Evolutionary conservation across 129 eudicot genomes (phyloP), one percentile per base, ranked within the genome.

Genomic region (Apium graveolens): DNA sequence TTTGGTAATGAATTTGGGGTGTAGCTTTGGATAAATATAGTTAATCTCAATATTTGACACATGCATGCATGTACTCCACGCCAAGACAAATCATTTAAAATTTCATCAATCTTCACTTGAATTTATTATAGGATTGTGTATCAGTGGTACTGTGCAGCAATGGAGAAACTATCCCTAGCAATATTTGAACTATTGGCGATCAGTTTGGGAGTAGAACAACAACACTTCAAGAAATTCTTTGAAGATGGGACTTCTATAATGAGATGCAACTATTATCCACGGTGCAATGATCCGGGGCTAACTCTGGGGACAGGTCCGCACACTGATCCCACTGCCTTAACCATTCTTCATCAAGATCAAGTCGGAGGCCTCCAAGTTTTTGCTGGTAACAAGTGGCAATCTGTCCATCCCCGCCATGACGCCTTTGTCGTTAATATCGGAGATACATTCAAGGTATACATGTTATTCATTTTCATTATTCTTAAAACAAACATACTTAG

Each of bases 221-320:
- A 66, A 39, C 76, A 90, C 41, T 92, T 72, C 34, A 81, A 37
- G 76, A 79, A 90, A 18, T 84, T 88, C 35, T 90, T 73, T 12
- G 48, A 90, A 76, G 96, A 86, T 26, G 78, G 86, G 5, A 51
- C 46, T 46, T 88, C 97, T 1, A 76, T 88, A 21, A 78, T 92
- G 93, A 86, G 97, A 81, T 81, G 84, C 55, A 92, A 92, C 80
- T 82, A 73, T 63, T 92, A 92, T 74, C 97, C 97, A 0, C 76
- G 79, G 26, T 90, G 97, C 77, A 68, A 82, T 39, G 81, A 82
- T n/a, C 93, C 97, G 0, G 82, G 70, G 29, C 77, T 81, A 14
- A 80, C 92, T 60, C 86, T 83, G 12, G 97, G 96, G 5, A 88
- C 91, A n/a, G 91, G 92, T 13, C 97, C 97, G 3, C 97, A 91